Evolutionary conservation across 2,329 filamentous ascomycete species (phyloP).

Genomic region (Fusarium acutatum): DNA sequence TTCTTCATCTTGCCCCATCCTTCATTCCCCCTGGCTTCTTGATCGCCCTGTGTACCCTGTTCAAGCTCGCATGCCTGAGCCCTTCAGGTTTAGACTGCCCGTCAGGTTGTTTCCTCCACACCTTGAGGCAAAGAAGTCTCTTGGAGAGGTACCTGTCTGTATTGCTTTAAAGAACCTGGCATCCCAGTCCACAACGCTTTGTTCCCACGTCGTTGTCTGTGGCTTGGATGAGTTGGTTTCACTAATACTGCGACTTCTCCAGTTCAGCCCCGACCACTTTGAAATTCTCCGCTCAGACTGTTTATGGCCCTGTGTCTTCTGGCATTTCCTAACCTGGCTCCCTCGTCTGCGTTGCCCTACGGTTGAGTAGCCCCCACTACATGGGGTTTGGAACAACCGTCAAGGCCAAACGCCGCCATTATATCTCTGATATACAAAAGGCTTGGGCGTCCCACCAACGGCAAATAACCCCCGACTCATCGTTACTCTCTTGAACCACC

Average conservation of each 20-base stretch:
- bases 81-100: slow-evolving; percentile 41
- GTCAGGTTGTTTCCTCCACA: slow-evolving; percentile 44
- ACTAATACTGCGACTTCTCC: slow-evolving; percentile 40
- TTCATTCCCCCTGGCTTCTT: slow-evolving; percentile 38
- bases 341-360: slow-evolving; percentile 48
- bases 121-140: slow-evolving; percentile 32
- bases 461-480: slow-evolving; percentile 22
- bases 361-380: slow-evolving; percentile 34
- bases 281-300: slow-evolving; percentile 42
- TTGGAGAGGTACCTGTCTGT: slow-evolving; percentile 19
- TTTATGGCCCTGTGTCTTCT: slow-evolving; percentile 41
- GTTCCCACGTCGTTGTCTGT: slow-evolving; percentile 38
- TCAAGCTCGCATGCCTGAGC: slow-evolving; percentile 43
- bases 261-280: slow-evolving; percentile 40
- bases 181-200: slow-evolving; percentile 38
- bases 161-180: slow-evolving; percentile 36
- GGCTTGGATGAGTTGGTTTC: slow-evolving; percentile 42
- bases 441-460: slow-evolving; percentile 36
- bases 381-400: slow-evolving; percentile 34
- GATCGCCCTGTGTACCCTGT: slow-evolving; percentile 44
- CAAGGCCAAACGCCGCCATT: slow-evolving; percentile 38
- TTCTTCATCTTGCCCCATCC: slow-evolving; percentile 40
- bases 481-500: slow-evolving; percentile 10
- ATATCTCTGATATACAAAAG: slow-evolving; percentile 47
- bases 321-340: slow-evolving; percentile 52